Evolutionary conservation across 257 asterid genomes (phyloP).

Genomic region (Knoxia roxburghii): DNA sequence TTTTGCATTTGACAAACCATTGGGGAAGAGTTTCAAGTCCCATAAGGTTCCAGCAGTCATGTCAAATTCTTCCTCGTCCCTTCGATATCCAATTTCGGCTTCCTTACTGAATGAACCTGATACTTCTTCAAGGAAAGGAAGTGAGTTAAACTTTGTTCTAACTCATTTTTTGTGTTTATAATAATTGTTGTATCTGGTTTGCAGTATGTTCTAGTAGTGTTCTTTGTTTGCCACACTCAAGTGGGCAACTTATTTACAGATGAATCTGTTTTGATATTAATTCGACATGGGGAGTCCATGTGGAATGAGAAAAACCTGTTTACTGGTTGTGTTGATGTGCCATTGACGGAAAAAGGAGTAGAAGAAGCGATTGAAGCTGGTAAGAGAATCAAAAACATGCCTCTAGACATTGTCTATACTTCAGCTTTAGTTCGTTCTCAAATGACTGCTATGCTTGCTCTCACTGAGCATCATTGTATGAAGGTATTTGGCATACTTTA

Average conservation of each 20-base stretch:
- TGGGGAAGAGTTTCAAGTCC: slow-evolving; percentile 17
- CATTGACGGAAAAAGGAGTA: slow-evolving; percentile 73
- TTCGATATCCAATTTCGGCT: slow-evolving; percentile 23
- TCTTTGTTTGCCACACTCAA: slow-evolving; percentile 4
- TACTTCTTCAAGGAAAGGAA: slow-evolving; percentile 25
- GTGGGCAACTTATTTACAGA: slow-evolving; percentile 29
- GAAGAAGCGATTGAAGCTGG: slow-evolving; percentile 95
- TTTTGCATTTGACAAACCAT: slow-evolving; percentile 3
- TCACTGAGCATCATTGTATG: slow-evolving; percentile 74
- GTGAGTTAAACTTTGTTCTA: slow-evolving; percentile 36
- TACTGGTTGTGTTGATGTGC: slow-evolving; percentile 94
- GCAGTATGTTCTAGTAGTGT: background rate
- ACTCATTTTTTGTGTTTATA: background rate
- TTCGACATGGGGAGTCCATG: slow-evolving; percentile 94
- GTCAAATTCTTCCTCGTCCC: slow-evolving; percentile 15
- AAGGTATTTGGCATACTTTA: slow-evolving; percentile 38
- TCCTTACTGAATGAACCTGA: slow-evolving; percentile 15
- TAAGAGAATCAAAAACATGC: slow-evolving; percentile 64
- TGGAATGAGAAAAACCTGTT: slow-evolving; percentile 94
- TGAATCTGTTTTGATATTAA: slow-evolving; percentile 65
- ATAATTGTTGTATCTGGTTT: background rate
- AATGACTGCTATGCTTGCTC: slow-evolving; percentile 95
- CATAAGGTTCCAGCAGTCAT: background rate
- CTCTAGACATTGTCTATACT: slow-evolving; percentile 72
- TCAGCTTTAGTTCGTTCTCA: slow-evolving; percentile 87